phyloP scores from a whole-genome alignment of 2,329 filamentous ascomycete species.

The Clarireedia monteithiana region DNA sequence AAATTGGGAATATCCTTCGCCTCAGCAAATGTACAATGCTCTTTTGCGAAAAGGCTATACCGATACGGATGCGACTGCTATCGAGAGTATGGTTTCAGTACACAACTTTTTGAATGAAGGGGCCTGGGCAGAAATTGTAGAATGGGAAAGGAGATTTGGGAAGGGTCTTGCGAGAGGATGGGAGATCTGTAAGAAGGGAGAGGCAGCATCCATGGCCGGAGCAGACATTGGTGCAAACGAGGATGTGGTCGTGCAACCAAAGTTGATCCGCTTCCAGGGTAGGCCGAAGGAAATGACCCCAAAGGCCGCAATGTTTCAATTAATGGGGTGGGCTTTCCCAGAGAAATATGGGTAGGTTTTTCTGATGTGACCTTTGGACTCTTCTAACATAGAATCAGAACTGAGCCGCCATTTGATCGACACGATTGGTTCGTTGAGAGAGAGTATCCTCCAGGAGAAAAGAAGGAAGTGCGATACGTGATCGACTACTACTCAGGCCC shows the following conservation, averaged over 20 bases:
- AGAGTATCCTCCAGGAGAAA: constrained; percentile 50
- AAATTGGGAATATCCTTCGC: constrained; percentile 96
- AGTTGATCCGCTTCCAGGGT: constrained; percentile 80
- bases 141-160: constrained; percentile 84
- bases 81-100: constrained; percentile 94
- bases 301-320: constrained; percentile 77
- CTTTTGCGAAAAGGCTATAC: constrained; percentile 93
- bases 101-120: constrained; percentile 99
- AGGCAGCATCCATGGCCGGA: constrained; percentile 48
- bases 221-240: constrained; percentile 42
- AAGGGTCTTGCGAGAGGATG: constrained; percentile 65
- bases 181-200: constrained; percentile 66
- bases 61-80: constrained; percentile 85
- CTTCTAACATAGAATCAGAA: constrained; percentile 37
- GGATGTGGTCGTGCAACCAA: constrained; percentile 53
- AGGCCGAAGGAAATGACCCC: constrained; percentile 84
- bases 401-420: constrained; percentile 85
- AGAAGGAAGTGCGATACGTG: constrained; percentile 80
- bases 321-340: constrained; percentile 73
- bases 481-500: constrained; percentile 93
- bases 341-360: constrained; percentile 62
- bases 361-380: constrained; percentile 4
- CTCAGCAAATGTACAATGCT: constrained; percentile 99
- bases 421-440: constrained; percentile 95
- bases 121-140: constrained; percentile 90